Percentiles rank a stretch among this genome's conserved stretches.
These are phyloP conservation scores for Neonectria hederae DNA, from an alignment of 2,329 filamentous ascomycete species.

Conservation along the genomic window DNA sequence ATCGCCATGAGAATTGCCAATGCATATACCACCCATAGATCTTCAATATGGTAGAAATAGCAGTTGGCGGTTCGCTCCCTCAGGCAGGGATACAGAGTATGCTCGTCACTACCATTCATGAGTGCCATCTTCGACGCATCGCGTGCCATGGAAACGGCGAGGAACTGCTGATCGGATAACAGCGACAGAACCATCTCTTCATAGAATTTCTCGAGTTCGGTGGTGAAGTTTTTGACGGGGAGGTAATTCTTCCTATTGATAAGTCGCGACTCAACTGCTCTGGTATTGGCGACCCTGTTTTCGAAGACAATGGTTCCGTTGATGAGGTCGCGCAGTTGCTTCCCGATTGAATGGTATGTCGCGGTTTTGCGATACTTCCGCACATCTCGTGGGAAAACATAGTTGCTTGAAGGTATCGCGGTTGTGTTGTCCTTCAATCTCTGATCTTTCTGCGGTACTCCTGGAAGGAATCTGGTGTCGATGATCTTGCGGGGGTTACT, in stretches of 20 bases:
- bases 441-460: not conserved
- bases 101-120: not conserved
- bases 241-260: slow-evolving; percentile 28
- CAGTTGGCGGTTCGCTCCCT: slow-evolving; percentile 24
- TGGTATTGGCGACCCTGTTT: not conserved
- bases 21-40: slow-evolving; percentile 24
- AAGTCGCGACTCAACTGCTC: slow-evolving; percentile 22
- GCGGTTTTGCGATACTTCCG: slow-evolving; percentile 1
- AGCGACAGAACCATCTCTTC: slow-evolving; percentile 34
- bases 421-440: not conserved
- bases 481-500: slow-evolving; percentile 6
- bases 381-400: slow-evolving; percentile 11
- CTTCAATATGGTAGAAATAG: slow-evolving; percentile 24
- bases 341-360: slow-evolving; percentile 15
- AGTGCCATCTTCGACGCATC: slow-evolving; percentile 26
- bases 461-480: slow-evolving; percentile 4
- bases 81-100: slow-evolving; percentile 23
- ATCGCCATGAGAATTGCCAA: slow-evolving; percentile 23
- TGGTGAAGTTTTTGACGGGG: slow-evolving; percentile 13
- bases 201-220: slow-evolving; percentile 10
- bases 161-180: slow-evolving; percentile 31
- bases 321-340: slow-evolving; percentile 9
- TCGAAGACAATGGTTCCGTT: slow-evolving; percentile 5
- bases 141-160: slow-evolving; percentile 34
- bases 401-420: slow-evolving; percentile 2